A percentile compares a stretch with the other conserved stretches of the same genome.
These are phyloP conservation scores for Phaeosphaeria sp. DNA, from an alignment of 2,329 filamentous ascomycete species.

Conservation along the genomic window DNA sequence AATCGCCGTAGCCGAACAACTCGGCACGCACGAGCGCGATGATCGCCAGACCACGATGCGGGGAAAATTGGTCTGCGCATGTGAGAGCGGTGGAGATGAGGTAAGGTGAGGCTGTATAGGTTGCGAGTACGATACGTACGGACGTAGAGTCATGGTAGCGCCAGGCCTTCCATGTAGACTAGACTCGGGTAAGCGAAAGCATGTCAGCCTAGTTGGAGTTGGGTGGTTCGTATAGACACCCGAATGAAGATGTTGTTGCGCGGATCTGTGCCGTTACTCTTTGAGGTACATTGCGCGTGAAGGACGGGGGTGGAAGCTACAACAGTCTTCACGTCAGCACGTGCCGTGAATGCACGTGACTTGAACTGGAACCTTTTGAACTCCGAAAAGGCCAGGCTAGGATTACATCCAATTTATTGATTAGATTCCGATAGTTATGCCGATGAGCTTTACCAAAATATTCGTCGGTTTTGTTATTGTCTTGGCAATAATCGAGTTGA, in stretches of 20 bases:
- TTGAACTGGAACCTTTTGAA: too few species aligned
- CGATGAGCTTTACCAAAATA: neutral
- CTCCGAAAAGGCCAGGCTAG: too few species aligned
- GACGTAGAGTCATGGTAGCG: neutral
- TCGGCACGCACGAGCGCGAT: neutral
- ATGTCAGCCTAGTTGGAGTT: neutral
- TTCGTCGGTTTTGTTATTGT: neutral
- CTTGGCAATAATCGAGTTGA: neutral
- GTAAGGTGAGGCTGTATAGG: neutral
- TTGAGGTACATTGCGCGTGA: neutral
- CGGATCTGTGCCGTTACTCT: neutral
- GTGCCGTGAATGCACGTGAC: neutral
- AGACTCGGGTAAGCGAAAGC: neutral
- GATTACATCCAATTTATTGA: too few species aligned
- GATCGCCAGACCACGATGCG: neutral
- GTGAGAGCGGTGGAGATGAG: neutral
- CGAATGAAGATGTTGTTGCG: neutral
- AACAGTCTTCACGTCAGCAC: too few species aligned
- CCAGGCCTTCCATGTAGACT: neutral
- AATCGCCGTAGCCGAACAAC: neutral
- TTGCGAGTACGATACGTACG: neutral
- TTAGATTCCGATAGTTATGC: neutral
- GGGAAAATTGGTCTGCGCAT: neutral
- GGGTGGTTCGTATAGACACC: neutral
- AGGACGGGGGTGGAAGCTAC: too few species aligned